Base-by-base conservation (phyloP, 495 filamentous ascomycete species). In the Bombardia bombarda region DNA sequence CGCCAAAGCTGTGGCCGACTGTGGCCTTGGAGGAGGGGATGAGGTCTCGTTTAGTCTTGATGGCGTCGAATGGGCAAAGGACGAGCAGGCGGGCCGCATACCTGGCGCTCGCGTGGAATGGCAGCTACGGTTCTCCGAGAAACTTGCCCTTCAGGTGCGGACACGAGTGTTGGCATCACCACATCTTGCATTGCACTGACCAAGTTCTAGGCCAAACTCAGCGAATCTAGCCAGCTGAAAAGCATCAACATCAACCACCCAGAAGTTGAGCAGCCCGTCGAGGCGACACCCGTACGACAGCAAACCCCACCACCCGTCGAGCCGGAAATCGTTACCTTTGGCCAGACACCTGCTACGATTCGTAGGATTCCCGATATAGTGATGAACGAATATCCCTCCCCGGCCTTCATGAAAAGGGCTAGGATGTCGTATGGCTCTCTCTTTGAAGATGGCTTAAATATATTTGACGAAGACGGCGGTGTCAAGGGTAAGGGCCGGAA, bases 21-120 rank as follows among this genome's bases (percentile, higher is more conserved):
- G 67, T 14, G 75, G 75, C 16, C 55, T 95, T 37, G 80, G 82
- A 14, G 92, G 84, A 48, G 82, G 86, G 2, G 90, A 95, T 62
- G 74, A 76, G 38, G 69, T 96, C 21, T 52, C 73, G 12, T 57
- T 98, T 43, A 68, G 74, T 46, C 61, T 98, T 32, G 73, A 77
- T 20, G 83, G 84, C 13, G 80, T 72, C 7, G 64, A 72, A 38
- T 87, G 79, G 66, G 54, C 66, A 14, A 50, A 64, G 26, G 71
- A 72, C 38, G 62, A 58, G 18, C 63, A 68, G 12, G 75, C 76
- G 41, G 69, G 67, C 18, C 65, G 71, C 25, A 80, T 82, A 8
- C 82, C 85, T 1, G 86, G 83, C 10, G 79, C 69, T 34, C 72
- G 76, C 16, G 57, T 90, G 32, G 78, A 83, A n/a, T 90, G 87